Percentiles rank a stretch among this genome's conserved stretches.
Evolutionary conservation across 805 yeast genomes (phyloP).

Genomic region (Saccharomycopsis guyanensis): DNA sequence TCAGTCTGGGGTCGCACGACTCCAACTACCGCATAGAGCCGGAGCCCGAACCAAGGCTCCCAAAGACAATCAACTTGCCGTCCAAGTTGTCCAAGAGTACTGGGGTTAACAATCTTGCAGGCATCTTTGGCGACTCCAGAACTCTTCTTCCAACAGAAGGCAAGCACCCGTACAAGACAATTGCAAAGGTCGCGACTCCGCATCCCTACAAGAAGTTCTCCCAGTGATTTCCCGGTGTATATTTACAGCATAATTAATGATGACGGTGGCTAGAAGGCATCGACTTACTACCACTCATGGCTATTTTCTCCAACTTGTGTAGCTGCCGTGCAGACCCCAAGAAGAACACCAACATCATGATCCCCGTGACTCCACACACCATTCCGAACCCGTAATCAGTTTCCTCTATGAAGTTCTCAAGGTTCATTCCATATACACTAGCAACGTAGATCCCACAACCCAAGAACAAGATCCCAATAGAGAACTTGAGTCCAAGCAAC

Average conservation of each 20-base stretch:
- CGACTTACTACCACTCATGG: constrained; percentile 36
- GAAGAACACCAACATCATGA: constrained; percentile 40
- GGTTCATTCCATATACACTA: constrained; percentile 85
- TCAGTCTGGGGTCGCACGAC: too few relatives aligned
- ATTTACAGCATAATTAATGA: too few relatives aligned
- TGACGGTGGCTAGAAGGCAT: too few relatives aligned
- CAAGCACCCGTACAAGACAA: neutral
- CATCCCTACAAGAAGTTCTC: constrained; percentile 14
- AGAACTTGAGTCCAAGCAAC: constrained; percentile 76
- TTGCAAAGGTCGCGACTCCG: neutral
- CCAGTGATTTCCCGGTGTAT: too few relatives aligned
- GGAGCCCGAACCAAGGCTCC: too few relatives aligned
- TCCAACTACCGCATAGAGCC: too few relatives aligned
- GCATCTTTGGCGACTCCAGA: neutral
- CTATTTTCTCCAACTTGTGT: constrained; percentile 61
- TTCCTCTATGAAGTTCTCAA: constrained; percentile 71
- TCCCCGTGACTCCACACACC: constrained; percentile 34
- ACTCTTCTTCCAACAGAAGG: neutral
- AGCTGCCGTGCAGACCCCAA: constrained; percentile 48
- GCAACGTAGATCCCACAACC: constrained; percentile 81
- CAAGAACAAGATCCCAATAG: constrained; percentile 77
- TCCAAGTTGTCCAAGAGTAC: neutral
- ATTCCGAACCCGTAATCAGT: constrained; percentile 54
- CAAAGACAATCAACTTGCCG: too few relatives aligned
- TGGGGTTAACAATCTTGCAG: neutral